phyloP scores from a whole-genome alignment of 495 filamentous ascomycete species.

The Trichoderma gamsii region DNA sequence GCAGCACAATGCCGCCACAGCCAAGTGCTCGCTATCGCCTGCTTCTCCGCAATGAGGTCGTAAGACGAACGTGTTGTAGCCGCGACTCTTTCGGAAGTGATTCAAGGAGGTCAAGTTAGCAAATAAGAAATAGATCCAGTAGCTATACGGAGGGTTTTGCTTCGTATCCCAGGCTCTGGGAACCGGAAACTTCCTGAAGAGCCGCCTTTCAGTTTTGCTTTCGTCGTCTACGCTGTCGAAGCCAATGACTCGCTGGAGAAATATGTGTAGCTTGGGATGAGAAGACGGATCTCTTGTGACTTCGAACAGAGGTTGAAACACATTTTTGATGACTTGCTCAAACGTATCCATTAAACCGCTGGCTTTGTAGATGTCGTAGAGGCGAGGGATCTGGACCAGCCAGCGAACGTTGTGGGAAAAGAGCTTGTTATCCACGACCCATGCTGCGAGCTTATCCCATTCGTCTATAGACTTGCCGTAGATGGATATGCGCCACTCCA shows the following conservation, averaged over 20 bases:
- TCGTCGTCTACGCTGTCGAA: conserved; percentile 98
- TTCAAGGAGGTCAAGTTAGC: conserved; percentile 92
- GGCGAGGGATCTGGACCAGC: conserved; percentile 89
- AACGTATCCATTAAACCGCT: conserved; percentile 80
- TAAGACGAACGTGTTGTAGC: conserved; percentile 92
- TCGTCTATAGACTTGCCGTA: conserved; percentile 89
- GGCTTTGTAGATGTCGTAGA: conserved; percentile 92
- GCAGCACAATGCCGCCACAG: conserved; percentile 85
- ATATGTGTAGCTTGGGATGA: conserved; percentile 90
- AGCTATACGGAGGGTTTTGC: conserved; percentile 96
- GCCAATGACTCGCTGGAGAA: conserved; percentile 89
- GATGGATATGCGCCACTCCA: conserved; percentile 96
- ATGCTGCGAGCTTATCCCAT: conserved; percentile 95
- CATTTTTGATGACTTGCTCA: conserved; percentile 82
- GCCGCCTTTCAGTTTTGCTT: conserved; percentile 85
- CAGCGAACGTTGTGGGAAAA: conserved; percentile 97
- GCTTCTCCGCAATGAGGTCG: conserved; percentile 96
- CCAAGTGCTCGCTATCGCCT: conserved; percentile 92
- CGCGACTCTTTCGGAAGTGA: conserved; percentile 77
- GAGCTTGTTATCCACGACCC: conserved; percentile 97
- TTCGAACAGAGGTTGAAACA: conserved; percentile 92
- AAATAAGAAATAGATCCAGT: conserved; percentile 97
- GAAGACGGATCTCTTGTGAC: conserved; percentile 79
- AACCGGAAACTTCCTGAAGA: conserved; percentile 89
- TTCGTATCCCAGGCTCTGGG: conserved; percentile 81